Evolutionary conservation across 768 basidiomycete genomes (phyloP).

Genomic region (Lactifluus hygrophoroides): DNA sequence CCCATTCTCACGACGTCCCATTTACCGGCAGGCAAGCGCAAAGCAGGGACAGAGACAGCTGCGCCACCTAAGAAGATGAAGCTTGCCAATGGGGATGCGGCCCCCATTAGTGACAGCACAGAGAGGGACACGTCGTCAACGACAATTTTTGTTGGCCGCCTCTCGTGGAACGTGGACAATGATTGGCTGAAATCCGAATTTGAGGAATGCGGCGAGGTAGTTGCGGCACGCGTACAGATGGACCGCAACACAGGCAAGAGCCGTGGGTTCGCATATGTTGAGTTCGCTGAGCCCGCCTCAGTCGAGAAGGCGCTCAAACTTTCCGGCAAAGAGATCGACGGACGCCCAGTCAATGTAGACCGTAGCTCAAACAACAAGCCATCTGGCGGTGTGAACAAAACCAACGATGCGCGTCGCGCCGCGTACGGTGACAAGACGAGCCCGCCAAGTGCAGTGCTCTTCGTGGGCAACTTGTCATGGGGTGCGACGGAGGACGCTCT

Average conservation of each 20-base stretch:
- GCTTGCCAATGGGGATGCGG: conserved; percentile 49
- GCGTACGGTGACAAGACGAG: conserved; percentile 65
- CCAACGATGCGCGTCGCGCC: conserved; percentile 62
- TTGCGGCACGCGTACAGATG: conserved; percentile 80
- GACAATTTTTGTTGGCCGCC: conserved; percentile 83
- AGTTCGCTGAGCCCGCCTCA: conserved; percentile 60
- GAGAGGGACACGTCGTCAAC: conserved; percentile 39
- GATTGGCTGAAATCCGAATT: conserved; percentile 93
- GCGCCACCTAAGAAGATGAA: conserved; percentile 77
- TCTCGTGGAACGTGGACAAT: conserved; percentile 96
- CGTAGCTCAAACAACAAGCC: conserved; percentile 52
- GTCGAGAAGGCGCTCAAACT: conserved; percentile 74
- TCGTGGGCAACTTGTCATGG: conserved; percentile 88
- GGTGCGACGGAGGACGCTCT: conserved; percentile 70
- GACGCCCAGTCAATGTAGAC: conserved; percentile 81
- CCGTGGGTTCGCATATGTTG: conserved; percentile 79
- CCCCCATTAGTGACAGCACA: conserved; percentile 30
- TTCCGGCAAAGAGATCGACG: conserved; percentile 87
- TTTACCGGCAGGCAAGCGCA: conserved; percentile 56
- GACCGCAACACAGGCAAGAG: conserved; percentile 77
- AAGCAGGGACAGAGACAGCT: conserved; percentile 56
- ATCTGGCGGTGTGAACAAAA: conserved; percentile 25
- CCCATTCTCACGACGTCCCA: neutral
- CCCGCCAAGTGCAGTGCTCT: conserved; percentile 68
- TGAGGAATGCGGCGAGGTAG: conserved; percentile 78